Evolutionary conservation across 2,329 filamentous ascomycete genomes (phyloP).

Genomic region (Fusarium sp.): DNA sequence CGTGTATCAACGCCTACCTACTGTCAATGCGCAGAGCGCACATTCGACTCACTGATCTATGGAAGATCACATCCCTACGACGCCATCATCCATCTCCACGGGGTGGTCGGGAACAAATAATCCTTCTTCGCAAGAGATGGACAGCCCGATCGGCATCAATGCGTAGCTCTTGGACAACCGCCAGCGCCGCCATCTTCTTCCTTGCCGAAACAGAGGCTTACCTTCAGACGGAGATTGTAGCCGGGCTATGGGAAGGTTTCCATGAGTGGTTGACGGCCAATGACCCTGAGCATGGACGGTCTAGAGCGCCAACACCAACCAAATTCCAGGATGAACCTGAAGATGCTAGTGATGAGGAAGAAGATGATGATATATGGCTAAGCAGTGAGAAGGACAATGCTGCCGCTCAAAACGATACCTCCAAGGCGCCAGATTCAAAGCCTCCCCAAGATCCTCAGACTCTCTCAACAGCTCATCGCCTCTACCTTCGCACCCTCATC

Average conservation of each 20-base stretch:
- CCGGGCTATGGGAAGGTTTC: slow-evolving; percentile 85
- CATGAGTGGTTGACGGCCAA: slow-evolving; percentile 77
- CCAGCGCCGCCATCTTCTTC: slow-evolving; percentile 89
- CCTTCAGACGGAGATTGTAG: slow-evolving; percentile 90
- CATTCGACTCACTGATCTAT: slow-evolving; percentile 85
- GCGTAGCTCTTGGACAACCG: slow-evolving; percentile 90
- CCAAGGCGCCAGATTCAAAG: slow-evolving; percentile 41
- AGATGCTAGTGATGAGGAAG: slow-evolving; percentile 19
- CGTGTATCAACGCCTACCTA: slow-evolving; percentile 88
- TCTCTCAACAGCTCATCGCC: slow-evolving; percentile 82
- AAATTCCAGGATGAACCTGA: slow-evolving; percentile 26
- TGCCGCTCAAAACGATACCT: slow-evolving; percentile 39
- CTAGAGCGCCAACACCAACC: slow-evolving; percentile 47
- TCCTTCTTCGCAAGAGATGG: slow-evolving; percentile 74
- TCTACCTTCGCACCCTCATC: slow-evolving; percentile 79
- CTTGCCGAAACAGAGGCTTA: slow-evolving; percentile 90
- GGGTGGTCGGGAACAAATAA: slow-evolving; percentile 72
- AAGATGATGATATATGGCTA: slow-evolving; percentile 52
- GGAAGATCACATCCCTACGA: slow-evolving; percentile 86
- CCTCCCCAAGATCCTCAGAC: slow-evolving; percentile 83
- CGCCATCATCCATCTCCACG: slow-evolving; percentile 81
- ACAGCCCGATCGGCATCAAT: slow-evolving; percentile 76
- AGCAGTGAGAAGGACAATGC: slow-evolving; percentile 26
- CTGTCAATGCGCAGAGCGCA: slow-evolving; percentile 89
- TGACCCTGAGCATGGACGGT: slow-evolving; percentile 49